These are phyloP conservation scores for Hymenotorrendiella dingleyae DNA, from an alignment of 2,329 filamentous ascomycete genomes.

Conservation along the genomic window DNA sequence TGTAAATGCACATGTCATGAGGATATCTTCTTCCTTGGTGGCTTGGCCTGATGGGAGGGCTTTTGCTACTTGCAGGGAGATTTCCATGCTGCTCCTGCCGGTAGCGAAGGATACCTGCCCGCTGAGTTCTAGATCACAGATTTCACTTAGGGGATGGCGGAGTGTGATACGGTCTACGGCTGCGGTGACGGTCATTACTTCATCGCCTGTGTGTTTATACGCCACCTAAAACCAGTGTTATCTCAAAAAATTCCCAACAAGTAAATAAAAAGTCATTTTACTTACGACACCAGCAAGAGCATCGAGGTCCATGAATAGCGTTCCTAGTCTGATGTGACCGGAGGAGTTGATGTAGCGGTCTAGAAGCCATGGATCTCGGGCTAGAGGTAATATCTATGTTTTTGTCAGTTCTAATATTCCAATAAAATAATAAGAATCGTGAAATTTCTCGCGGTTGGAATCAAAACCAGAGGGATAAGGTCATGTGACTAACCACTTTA, in stretches of 20 bases:
- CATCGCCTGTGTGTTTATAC: conserved; percentile 62
- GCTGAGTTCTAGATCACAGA: conserved; percentile 64
- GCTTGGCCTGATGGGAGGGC: conserved; percentile 47
- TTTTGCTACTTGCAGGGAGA: conserved; percentile 63
- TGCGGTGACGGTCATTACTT: conserved; percentile 37
- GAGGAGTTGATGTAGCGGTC: conserved; percentile 65
- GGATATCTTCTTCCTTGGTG: conserved; percentile 51
- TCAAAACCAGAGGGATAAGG: background rate
- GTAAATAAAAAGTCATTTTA: no score
- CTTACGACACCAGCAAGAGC: conserved; percentile 62
- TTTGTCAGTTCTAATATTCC: conserved; percentile 9
- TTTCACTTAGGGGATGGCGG: conserved; percentile 58
- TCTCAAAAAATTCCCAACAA: no score
- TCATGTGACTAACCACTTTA: conserved; percentile 45
- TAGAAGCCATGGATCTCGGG: conserved; percentile 62
- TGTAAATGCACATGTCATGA: conserved; percentile 68
- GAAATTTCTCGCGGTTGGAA: no score
- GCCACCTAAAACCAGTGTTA: no score
- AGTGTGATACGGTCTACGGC: conserved; percentile 39
- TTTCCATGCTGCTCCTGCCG: conserved; percentile 63
- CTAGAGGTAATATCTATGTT: conserved; percentile 52
- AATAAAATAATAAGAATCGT: background rate
- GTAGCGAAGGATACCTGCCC: conserved; percentile 51
- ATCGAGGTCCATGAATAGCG: conserved; percentile 63
- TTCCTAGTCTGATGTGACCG: conserved; percentile 53